Conservation (phyloP, 352 stramenopile genomes). For the Phytophthora multivora region DNA sequence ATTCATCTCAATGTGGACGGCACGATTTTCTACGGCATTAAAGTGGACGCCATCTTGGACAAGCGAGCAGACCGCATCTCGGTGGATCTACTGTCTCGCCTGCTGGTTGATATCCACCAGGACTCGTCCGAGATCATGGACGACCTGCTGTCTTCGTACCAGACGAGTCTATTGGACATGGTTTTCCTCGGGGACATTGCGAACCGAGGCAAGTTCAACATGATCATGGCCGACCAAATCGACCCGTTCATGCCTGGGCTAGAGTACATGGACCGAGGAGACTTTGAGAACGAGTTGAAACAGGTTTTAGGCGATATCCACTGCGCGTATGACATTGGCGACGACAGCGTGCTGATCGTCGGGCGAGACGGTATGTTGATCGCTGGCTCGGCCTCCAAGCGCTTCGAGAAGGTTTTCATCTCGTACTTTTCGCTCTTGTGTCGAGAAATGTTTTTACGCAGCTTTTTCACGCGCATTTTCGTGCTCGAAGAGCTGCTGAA, state of each 20-base stretch:
- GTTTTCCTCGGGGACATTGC: constrained; percentile 93
- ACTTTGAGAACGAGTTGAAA: constrained; percentile 98
- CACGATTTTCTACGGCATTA: constrained; percentile 78
- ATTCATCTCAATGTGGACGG: constrained; percentile 74
- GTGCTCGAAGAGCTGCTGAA: constrained; percentile 96
- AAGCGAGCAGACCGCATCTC: constrained; percentile 95
- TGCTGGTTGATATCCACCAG: constrained; percentile 91
- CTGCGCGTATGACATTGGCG: constrained; percentile 92
- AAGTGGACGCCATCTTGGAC: constrained; percentile 95
- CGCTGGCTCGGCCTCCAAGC: constrained; percentile 89
- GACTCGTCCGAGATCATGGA: constrained; percentile 70
- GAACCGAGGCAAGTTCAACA: constrained; percentile 96
- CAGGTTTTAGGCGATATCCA: constrained; percentile 70
- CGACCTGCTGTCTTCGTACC: constrained; percentile 93
- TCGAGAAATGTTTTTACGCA: constrained; percentile 96
- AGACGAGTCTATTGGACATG: constrained; percentile 92
- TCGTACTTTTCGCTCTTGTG: constrained; percentile 94
- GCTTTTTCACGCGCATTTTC: constrained; percentile 96
- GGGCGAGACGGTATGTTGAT: constrained; percentile 93
- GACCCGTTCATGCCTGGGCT: constrained; percentile 94
- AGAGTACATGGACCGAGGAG: constrained; percentile 97
- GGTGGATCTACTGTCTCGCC: constrained; percentile 92
- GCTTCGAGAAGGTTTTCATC: constrained; percentile 95
- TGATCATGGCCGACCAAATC: constrained; percentile 97
- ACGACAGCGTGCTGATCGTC: constrained; percentile 96